Conservation (phyloP, 2,329 filamentous ascomycete genomes). For the Exophiala lecanii-corni region DNA sequence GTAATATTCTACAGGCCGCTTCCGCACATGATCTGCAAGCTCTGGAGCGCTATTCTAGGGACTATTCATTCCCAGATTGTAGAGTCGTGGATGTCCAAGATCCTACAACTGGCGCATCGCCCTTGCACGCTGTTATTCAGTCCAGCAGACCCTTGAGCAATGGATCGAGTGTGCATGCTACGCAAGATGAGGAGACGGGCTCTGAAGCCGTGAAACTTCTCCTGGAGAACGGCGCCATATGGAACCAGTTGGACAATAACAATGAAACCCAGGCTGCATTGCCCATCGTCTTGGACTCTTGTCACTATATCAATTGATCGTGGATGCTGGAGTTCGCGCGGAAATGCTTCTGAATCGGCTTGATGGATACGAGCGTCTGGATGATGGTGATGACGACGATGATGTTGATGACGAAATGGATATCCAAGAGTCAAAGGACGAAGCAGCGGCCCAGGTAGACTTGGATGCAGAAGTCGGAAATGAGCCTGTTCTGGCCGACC, state of each 20-base stretch:
- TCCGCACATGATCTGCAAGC: conserved; percentile 62
- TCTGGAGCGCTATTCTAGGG: conserved; percentile 40
- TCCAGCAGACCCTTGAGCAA: conserved; percentile 48
- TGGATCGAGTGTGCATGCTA: conserved; percentile 33
- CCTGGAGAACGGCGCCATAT: conserved; percentile 85
- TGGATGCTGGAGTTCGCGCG: conserved; percentile 84
- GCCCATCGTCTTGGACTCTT: conserved; percentile 64
- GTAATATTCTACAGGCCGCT: conserved; percentile 61
- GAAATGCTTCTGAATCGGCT: conserved; percentile 80
- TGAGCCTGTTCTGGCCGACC: conserved; percentile 26
- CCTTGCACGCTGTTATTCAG: conserved; percentile 86
- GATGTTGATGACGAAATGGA: conserved; percentile 30
- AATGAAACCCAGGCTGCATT: conserved; percentile 90
- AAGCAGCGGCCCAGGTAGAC: conserved; percentile 33
- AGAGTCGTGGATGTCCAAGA: conserved; percentile 74
- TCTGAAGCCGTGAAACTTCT: conserved; percentile 66
- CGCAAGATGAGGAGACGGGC: conserved; percentile 24
- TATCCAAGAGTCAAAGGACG: conserved; percentile 28
- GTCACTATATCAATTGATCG: conserved; percentile 73
- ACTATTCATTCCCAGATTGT: conserved; percentile 28
- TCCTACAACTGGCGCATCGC: conserved; percentile 76
- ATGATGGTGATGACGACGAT: conserved; percentile 33
- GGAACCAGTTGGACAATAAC: conserved; percentile 87
- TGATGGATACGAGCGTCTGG: conserved; percentile 72
- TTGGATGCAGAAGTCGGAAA: conserved; percentile 20